Percentiles rank a stretch among this genome's conserved stretches.
Evolutionary conservation across 805 yeast species (phyloP).

Genomic region (Cyberlindnera nakhonratchasimensis): DNA sequence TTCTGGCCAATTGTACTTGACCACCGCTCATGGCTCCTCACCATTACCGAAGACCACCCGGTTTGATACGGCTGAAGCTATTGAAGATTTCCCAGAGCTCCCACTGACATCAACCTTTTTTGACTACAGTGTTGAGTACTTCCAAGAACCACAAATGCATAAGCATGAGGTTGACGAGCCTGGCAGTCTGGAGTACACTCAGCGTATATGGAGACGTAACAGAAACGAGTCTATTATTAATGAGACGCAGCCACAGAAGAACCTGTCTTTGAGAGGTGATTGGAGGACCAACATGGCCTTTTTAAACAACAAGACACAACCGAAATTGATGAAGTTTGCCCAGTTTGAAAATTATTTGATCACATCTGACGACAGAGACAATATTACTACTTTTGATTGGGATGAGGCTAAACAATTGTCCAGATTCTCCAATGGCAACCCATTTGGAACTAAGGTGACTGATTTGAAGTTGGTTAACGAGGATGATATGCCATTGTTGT

Average conservation of each 20-base stretch:
- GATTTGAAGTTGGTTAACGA: conserved; percentile 86
- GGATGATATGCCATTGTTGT: conserved; percentile 80
- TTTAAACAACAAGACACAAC: conserved; percentile 73
- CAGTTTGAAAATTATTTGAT: conserved; percentile 87
- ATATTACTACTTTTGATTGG: conserved; percentile 89
- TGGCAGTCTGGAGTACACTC: conserved; percentile 81
- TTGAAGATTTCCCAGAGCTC: conserved; percentile 31
- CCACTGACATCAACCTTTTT: conserved; percentile 63
- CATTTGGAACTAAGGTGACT: conserved; percentile 83
- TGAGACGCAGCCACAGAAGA: conserved; percentile 88
- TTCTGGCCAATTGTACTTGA: conserved; percentile 8
- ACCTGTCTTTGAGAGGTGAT: conserved; percentile 73
- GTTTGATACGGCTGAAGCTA: conserved; percentile 32
- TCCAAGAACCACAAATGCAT: conserved; percentile 94
- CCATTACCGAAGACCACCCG: conserved; percentile 60
- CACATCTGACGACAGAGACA: conserved; percentile 80
- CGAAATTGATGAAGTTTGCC: conserved; percentile 72
- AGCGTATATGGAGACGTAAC: conserved; percentile 82
- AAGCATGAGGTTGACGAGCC: conserved; percentile 84
- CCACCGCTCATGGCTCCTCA: conserved; percentile 33
- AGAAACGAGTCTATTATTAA: conserved; percentile 84
- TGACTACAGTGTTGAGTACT: conserved; percentile 80
- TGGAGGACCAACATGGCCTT: conserved; percentile 68
- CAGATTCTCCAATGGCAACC: conserved; percentile 78
- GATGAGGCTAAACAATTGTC: conserved; percentile 50